These are phyloP conservation scores for Annulohypoxylon nitens DNA, from an alignment of 495 filamentous ascomycete species.

Conservation along the genomic window DNA sequence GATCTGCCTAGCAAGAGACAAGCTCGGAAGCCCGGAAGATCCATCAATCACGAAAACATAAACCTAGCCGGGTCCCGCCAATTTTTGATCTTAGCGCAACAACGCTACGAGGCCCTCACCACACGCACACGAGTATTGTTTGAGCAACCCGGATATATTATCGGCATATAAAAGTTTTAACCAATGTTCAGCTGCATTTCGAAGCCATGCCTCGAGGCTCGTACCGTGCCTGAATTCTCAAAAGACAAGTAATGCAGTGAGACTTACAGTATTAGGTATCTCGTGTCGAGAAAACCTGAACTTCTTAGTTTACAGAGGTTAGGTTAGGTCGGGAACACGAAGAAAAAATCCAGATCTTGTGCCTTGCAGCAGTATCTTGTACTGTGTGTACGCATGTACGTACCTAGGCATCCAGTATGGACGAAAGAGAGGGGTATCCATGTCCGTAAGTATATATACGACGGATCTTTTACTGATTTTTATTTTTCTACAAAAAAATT, in stretches of 20 bases:
- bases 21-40: slow-evolving; percentile 42
- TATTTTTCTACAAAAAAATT: slow-evolving; percentile 3
- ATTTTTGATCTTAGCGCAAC: slow-evolving; percentile 28
- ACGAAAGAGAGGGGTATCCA: not conserved
- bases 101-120: not conserved
- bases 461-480: slow-evolving; percentile 1
- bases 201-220: slow-evolving; percentile 12
- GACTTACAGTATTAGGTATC: slow-evolving; percentile 14
- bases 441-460: not conserved
- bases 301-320: slow-evolving; percentile 20
- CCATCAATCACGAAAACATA: slow-evolving; percentile 32
- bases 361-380: slow-evolving; percentile 41
- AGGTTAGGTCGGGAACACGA: slow-evolving; percentile 14
- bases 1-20: not conserved
- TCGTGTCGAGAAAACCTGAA: slow-evolving; percentile 20
- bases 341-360: slow-evolving; percentile 37
- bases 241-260: slow-evolving; percentile 13
- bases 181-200: slow-evolving; percentile 7
- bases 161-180: slow-evolving; percentile 5
- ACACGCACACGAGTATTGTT: not conserved
- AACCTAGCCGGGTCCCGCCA: slow-evolving; percentile 29
- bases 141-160: slow-evolving; percentile 15
- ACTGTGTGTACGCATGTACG: slow-evolving; percentile 6
- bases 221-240: slow-evolving; percentile 10
- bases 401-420: not conserved